phyloP scores from a whole-genome alignment of 163 green algal genomes.

The Scenedesmus sp. region DNA sequence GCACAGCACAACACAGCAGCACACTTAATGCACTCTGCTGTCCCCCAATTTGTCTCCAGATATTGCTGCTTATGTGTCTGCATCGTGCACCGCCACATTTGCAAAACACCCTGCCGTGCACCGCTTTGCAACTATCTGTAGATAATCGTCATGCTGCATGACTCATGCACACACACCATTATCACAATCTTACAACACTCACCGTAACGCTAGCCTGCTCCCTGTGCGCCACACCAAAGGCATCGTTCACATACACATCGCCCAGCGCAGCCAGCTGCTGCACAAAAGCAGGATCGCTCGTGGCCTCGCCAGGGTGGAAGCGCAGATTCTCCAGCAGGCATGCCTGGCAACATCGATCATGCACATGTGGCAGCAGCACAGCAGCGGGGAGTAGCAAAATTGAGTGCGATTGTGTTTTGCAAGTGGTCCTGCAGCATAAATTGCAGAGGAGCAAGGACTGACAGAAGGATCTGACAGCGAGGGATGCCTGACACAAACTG shows the following conservation, averaged over 20 bases:
- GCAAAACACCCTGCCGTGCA: background rate
- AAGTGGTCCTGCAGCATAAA: background rate
- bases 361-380: background rate
- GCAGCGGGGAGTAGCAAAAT: background rate
- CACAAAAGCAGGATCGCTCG: conserved; percentile 61
- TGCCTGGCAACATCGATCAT: conserved; percentile 46
- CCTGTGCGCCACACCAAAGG: conserved; percentile 72
- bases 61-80: background rate
- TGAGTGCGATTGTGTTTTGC: background rate
- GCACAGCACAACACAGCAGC: background rate
- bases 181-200: background rate
- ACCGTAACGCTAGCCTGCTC: conserved; percentile 72
- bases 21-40: background rate
- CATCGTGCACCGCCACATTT: background rate
- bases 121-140: background rate
- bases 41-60: background rate
- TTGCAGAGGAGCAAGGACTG: background rate
- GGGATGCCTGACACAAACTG: too few species aligned
- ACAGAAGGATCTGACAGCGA: too few species aligned
- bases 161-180: background rate
- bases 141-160: background rate
- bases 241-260: conserved; percentile 74
- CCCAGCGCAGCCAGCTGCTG: conserved; percentile 60
- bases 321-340: conserved; percentile 74
- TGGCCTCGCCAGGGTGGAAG: conserved; percentile 67